phyloP scores from a whole-genome alignment of 2,329 filamentous ascomycete genomes.

The Huntiella bhutanensis region DNA sequence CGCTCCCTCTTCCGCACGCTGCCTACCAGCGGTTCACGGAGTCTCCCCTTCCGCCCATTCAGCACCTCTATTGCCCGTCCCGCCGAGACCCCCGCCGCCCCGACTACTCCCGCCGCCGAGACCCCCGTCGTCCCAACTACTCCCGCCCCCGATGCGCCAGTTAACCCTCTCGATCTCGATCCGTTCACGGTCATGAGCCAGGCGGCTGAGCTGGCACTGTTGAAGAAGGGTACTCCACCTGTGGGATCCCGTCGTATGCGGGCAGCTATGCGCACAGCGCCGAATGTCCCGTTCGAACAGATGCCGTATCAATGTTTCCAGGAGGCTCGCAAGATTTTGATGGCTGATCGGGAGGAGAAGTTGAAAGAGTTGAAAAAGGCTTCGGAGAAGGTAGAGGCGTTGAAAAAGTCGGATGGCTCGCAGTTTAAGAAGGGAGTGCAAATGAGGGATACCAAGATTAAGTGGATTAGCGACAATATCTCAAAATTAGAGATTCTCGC shows the following conservation, averaged over 20 bases:
- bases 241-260: constrained; percentile 74
- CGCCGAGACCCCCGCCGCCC: not conserved
- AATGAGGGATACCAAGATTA: constrained; percentile 47
- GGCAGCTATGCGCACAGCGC: constrained; percentile 42
- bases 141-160: constrained; percentile 10
- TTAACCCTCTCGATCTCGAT: constrained; percentile 32
- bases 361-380: constrained; percentile 50
- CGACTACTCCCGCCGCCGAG: constrained; percentile 4
- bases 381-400: constrained; percentile 45
- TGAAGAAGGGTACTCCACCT: constrained; percentile 48
- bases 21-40: constrained; percentile 6
- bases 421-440: constrained; percentile 41
- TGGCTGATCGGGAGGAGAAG: constrained; percentile 66
- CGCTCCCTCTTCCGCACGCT: constrained; percentile 30
- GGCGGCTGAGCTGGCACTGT: constrained; percentile 46
- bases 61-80: constrained; percentile 17
- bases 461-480: constrained; percentile 51
- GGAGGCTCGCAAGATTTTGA: constrained; percentile 70
- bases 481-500: constrained; percentile 72
- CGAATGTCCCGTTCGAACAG: constrained; percentile 67
- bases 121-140: constrained; percentile 1
- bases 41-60: constrained; percentile 22
- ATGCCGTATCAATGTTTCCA: constrained; percentile 97
- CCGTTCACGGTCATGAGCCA: constrained; percentile 48
- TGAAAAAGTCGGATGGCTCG: constrained; percentile 39